Evolutionary conservation across 345 rosid species (phyloP), one percentile per base, ranked within the genome.

Genomic region (Euphorbia lathyris): DNA sequence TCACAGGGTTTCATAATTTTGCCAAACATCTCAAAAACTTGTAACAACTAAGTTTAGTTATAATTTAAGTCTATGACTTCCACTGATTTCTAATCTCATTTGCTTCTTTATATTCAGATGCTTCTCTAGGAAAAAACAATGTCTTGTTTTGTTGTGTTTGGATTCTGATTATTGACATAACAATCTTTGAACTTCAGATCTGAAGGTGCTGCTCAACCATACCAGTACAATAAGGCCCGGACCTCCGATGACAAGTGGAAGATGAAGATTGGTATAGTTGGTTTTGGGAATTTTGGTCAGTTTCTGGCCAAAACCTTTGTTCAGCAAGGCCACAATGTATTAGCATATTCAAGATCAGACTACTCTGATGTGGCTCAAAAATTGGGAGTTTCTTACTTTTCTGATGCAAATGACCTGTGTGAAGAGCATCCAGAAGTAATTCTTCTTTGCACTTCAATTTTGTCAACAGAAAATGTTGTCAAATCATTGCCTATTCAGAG

Each of bases 391-490:
- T 79, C 83, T 12, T 92, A 76, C 87, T 80, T 86, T 40, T 69
- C 82, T 30, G 80, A 85, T 61, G 79, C 82, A 27, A 86, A 92
- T 74, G 96, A 86, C 72, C 78, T 92, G 1, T 90, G 89, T 58
- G 96, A 92, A 78, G 91, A 90, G 75, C 96, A 92, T 77, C 98
- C 95, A 1, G 90, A 92, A 66, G 92, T 88, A 20, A 71, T 90
- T 62, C 81, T 92, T 56, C 84, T 90, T 17, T 90, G 94, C 65
- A 85, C 90, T 17, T 92, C 98, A 0, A 88, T 88, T 66, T 87
- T 90, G 30, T 90, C 96, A 0, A 81, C 96, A 7, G 89, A 87
- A 76, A 84, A 76, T 55, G 96, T 92, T 72, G 78, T 92, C 55
- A 80, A 73, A 81, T 86, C 88, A 14, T 73, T 92, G 69, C 92